Percentiles rank a stretch among this genome's conserved stretches.
Evolutionary conservation across 768 basidiomycete genomes (phyloP).

Genomic region (Leccinum broughii): DNA sequence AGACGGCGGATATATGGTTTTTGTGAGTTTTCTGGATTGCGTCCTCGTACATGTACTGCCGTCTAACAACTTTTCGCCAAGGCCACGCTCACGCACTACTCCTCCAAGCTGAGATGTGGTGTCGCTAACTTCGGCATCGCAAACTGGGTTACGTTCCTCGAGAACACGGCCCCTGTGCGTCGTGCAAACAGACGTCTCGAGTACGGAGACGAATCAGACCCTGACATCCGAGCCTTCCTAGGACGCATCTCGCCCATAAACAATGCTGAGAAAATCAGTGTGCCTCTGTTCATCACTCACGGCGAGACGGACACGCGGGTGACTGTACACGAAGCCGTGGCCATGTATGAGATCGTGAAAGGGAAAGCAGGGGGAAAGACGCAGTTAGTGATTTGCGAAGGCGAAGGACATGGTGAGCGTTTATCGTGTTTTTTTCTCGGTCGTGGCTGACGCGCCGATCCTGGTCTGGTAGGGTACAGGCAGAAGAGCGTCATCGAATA

Average conservation of each 20-base stretch:
- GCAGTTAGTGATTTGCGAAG: conserved; percentile 42
- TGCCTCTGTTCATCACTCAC: conserved; percentile 42
- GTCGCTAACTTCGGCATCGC: conserved; percentile 42
- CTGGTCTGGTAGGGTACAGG: conserved; percentile 36
- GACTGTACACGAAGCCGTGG: conserved; percentile 39
- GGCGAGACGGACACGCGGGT: conserved; percentile 44
- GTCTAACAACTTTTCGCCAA: conserved; percentile 16
- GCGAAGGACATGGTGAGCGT: conserved; percentile 43
- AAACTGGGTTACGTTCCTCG: conserved; percentile 43
- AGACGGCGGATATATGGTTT: conserved; percentile 45
- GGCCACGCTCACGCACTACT: conserved; percentile 44
- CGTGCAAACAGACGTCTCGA: conserved; percentile 38
- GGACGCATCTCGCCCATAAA: conserved; percentile 42
- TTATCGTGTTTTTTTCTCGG: not conserved
- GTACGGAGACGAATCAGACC: conserved; percentile 43
- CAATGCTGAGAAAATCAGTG: conserved; percentile 36
- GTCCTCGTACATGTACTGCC: not conserved
- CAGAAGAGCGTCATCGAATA: conserved; percentile 47
- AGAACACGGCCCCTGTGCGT: conserved; percentile 40
- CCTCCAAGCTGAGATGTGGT: conserved; percentile 41
- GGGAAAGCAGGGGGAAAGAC: conserved; percentile 26
- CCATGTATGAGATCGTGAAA: conserved; percentile 37
- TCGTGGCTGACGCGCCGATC: conserved; percentile 3
- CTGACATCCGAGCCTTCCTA: conserved; percentile 38
- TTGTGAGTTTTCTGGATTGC: conserved; percentile 25